Base-by-base conservation (phyloP, 2,329 filamentous ascomycete species). In the Fusarium verrucosum region DNA sequence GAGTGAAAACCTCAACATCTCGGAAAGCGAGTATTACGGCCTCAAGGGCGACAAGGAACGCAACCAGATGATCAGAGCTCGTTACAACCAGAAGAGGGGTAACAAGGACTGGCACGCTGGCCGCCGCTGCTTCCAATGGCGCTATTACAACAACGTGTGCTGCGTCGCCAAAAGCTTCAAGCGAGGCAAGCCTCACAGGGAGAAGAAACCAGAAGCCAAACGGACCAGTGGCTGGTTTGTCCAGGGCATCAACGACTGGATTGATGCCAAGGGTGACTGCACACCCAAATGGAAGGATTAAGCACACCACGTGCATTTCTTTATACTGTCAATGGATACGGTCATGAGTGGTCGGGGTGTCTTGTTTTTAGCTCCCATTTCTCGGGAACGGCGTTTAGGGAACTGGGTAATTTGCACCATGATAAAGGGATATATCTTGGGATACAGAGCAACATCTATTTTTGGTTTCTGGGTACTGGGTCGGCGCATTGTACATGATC, bases 231-330 rank as follows among this genome's bases (percentile, higher is more conserved):
- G 81, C 3, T 83, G 81, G 81, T 77, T 82, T 55, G 65, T 81
- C 30, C 73, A 79, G 47, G 80, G 81, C 35, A 82, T 83, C 69
- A 74, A 79, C 36, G 76, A 81, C 57, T 83, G 81, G 81, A 80
- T 82, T 46, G 73, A 77, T 9, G 75, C 78, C 17, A 78, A 74
- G 69, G 81, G 80, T 9, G 77, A 81, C 42, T 83, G 81, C 62
- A 68, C 69, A 37, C 70, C 77, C 5, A 73, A 74, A 13, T 83
- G 81, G 81, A 79, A 75, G 57, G 71, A 73, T 28, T 73, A 52
- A 49, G 20, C 20, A 49, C 40, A 36, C 37, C 30, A 41, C 14
- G 51, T 37, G 49, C 37, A 42, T 46, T 50, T 41, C 32, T 56
- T 36, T 19, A 40, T 38, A 46, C 38, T 52, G 26, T 35, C 30